Evolutionary conservation across 352 stramenopile species (phyloP), one percentile per base, ranked within the genome.

Genomic region (Phytopythium aichiense): DNA sequence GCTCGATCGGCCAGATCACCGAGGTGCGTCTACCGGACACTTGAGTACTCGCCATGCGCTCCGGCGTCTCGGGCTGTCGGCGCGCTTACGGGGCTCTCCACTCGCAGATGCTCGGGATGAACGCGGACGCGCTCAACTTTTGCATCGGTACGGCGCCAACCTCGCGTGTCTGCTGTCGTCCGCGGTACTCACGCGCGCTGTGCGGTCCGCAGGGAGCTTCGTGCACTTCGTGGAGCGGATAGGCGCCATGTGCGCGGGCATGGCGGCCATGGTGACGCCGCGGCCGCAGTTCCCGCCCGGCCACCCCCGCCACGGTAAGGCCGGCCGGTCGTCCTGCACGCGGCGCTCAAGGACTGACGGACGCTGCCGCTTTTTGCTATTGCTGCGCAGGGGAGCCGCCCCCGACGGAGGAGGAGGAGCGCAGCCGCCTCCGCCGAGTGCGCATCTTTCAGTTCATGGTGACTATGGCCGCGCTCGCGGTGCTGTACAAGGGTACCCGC

Each of bases 171-270:
- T 15, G 4, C 7, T 11, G 42, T 35, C 20, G 25, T 15, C 16
- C 53, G 33, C 33, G 23, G 8, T 20, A 33, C 31, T 53, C 1
- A 54, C 56, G 45, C 56, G 12, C 38, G 40, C 22, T 61, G 51
- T 20, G 2, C 13, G 38, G 20, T 43, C 15, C 57, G 16, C 58
- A 87, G 79, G 77, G 7, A 92, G 81, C 57, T 94, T 91, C 64
- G 81, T 94, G 9, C 73, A 94, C 56, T 94, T 92, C 59, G 58
- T 92, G n/a, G 85, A 94, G 66, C 74, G 83, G 46, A 91, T 92
- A 76, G 81, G 77, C 58, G 79, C 73, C 48, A 89, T 92, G 79
- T 89, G 77, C 30, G 82, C 81, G 1, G 73, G 76, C 23, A 81
- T 89, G 48, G 81, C 83, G 7, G 68, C 79, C 25, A 89, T 92